Evolutionary conservation across 768 basidiomycete genomes (phyloP).

Genomic region (Lentinula sp.): DNA sequence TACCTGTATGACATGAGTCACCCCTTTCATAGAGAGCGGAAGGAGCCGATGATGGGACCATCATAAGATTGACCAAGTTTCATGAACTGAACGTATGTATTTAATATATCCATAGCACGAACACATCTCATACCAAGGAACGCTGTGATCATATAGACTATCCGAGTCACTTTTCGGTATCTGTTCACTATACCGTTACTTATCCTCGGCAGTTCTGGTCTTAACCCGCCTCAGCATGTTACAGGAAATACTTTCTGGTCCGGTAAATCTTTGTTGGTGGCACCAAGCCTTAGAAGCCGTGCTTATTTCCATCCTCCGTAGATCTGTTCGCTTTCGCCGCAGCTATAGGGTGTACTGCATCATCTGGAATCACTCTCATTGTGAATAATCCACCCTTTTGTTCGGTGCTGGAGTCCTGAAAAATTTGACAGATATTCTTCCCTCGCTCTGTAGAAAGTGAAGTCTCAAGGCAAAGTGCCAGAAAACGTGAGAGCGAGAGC

Average conservation of each 20-base stretch:
- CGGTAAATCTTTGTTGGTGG: constrained; percentile 24
- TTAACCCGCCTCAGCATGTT: constrained; percentile 52
- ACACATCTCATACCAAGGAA: neutral
- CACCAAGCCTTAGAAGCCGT: neutral
- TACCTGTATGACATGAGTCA: neutral
- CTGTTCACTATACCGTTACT: constrained; percentile 61
- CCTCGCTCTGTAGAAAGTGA: constrained; percentile 70
- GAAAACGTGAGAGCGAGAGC: constrained; percentile 9
- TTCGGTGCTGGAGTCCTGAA: neutral
- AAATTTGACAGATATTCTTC: constrained; percentile 63
- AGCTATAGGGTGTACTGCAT: constrained; percentile 56
- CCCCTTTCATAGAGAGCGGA: constrained; percentile 39
- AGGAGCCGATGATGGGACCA: constrained; percentile 57
- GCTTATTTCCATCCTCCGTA: constrained; percentile 17
- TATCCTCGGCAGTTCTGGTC: constrained; percentile 65
- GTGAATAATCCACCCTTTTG: constrained; percentile 28
- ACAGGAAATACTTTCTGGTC: constrained; percentile 56
- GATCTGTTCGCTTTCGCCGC: constrained; percentile 57
- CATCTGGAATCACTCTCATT: constrained; percentile 70
- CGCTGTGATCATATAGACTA: constrained; percentile 32
- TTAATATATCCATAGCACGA: neutral
- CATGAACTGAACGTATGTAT: constrained; percentile 72
- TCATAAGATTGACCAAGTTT: constrained; percentile 73
- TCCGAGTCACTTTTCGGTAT: constrained; percentile 71
- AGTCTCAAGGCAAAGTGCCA: constrained; percentile 41